phyloP scores from a whole-genome alignment of 495 filamentous ascomycete species.

The Lophiostoma macrostomum region DNA sequence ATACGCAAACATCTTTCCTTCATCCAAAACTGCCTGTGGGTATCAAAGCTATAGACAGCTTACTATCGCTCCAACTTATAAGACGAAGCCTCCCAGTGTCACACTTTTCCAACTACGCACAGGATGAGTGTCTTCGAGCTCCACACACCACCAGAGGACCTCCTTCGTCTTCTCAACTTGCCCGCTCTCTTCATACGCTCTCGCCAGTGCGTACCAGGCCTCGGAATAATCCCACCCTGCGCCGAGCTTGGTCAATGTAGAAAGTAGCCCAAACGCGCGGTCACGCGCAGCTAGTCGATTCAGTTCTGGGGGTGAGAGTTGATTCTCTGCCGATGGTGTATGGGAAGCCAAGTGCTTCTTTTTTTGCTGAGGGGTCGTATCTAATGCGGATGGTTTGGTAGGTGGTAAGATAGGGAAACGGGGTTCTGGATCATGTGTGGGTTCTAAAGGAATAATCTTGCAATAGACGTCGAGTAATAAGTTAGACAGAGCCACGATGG shows the following conservation, averaged over 20 bases:
- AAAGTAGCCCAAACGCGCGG: slow-evolving; percentile 78
- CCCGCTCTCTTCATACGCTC: slow-evolving; percentile 78
- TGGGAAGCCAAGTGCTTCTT: slow-evolving; percentile 13
- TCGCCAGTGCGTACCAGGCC: slow-evolving; percentile 85
- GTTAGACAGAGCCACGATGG: slow-evolving; percentile 77
- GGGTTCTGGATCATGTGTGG: slow-evolving; percentile 22
- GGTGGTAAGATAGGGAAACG: not conserved
- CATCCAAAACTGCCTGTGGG: slow-evolving; percentile 8
- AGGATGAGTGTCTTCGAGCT: slow-evolving; percentile 64
- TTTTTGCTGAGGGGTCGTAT: slow-evolving; percentile 1
- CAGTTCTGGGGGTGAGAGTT: slow-evolving; percentile 56
- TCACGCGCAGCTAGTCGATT: slow-evolving; percentile 82
- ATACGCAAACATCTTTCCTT: not conserved
- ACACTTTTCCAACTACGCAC: slow-evolving; percentile 59
- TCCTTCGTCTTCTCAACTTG: slow-evolving; percentile 79
- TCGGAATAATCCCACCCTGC: slow-evolving; percentile 89
- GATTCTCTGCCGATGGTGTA: slow-evolving; percentile 34
- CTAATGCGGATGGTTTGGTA: slow-evolving; percentile 2
- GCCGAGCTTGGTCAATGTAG: slow-evolving; percentile 77
- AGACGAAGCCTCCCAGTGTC: slow-evolving; percentile 58
- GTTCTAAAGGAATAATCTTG: slow-evolving; percentile 53
- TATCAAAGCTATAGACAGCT: slow-evolving; percentile 17
- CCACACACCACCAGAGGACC: slow-evolving; percentile 73
- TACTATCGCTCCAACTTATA: slow-evolving; percentile 1
- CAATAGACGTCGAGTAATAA: slow-evolving; percentile 84